Percentiles rank a stretch among this genome's conserved stretches.
Conservation (phyloP, 1,139 yeast species). For the Lodderomyces elongisporus region DNA sequence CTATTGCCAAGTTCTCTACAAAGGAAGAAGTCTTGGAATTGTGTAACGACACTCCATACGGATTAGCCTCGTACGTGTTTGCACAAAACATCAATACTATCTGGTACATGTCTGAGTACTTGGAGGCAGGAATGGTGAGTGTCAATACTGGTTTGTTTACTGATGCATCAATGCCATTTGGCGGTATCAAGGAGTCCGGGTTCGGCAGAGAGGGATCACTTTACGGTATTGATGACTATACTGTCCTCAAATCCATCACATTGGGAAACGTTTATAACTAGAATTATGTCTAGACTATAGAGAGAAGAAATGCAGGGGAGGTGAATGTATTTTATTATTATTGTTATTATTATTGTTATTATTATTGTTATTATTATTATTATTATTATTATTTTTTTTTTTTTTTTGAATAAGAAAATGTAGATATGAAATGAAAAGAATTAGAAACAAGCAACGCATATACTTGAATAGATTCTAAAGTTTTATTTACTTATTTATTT, state of each 20-base stretch:
- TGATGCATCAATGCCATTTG: conserved; percentile 47
- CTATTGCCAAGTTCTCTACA: conserved; percentile 34
- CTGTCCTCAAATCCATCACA: conserved; percentile 35
- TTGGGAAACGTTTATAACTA: conserved; percentile 31
- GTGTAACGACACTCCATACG: conserved; percentile 39
- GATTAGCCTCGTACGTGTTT: conserved; percentile 43
- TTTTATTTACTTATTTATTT: too few species aligned
- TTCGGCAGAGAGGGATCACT: conserved; percentile 50
- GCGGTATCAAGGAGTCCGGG: conserved; percentile 47
- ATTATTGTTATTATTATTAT: too few species aligned
- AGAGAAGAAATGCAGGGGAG: background rate
- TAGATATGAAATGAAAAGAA: too few species aligned
- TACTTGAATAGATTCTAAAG: too few species aligned
- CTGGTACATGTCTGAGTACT: conserved; percentile 42
- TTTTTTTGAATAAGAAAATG: background rate
- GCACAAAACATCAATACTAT: conserved; percentile 48
- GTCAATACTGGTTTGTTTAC: conserved; percentile 44
- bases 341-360: too few species aligned
- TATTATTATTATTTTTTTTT: background rate
- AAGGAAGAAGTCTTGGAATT: conserved; percentile 35
- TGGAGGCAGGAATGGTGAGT: conserved; percentile 45
- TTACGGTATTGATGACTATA: conserved; percentile 43
- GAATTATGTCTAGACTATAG: too few species aligned
- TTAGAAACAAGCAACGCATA: too few species aligned
- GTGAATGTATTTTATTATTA: too few species aligned